These are phyloP conservation scores for Kluyveromyces nonfermentans DNA, from an alignment of 805 yeast genomes.

Conservation along the genomic window DNA sequence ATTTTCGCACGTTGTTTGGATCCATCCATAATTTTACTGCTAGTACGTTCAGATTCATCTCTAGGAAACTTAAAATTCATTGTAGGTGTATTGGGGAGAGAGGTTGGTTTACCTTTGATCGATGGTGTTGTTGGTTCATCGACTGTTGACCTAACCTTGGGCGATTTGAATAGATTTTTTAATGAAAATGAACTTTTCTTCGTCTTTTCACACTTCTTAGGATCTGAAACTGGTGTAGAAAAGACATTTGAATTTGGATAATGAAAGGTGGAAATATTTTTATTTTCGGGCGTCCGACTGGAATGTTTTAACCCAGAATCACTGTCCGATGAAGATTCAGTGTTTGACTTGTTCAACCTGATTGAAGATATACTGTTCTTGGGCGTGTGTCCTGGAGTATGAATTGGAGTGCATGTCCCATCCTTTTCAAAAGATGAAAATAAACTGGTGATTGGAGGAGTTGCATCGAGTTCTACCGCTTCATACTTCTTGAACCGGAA, in stretches of 20 bases:
- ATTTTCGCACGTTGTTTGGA: not conserved
- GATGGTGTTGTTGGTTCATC: conserved; percentile 1
- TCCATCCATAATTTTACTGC: not conserved
- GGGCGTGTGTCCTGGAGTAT: conserved; percentile 6
- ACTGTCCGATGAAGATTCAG: conserved; percentile 19
- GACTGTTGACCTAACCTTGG: conserved; percentile 10
- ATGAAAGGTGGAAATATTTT: conserved; percentile 4
- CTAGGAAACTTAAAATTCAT: not conserved
- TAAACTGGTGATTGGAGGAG: not conserved
- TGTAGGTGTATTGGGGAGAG: conserved; percentile 1
- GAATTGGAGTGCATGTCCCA: not conserved
- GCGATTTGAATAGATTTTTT: conserved; percentile 25
- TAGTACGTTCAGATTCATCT: not conserved
- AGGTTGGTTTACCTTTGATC: not conserved
- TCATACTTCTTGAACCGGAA: conserved; percentile 4
- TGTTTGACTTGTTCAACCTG: conserved; percentile 11
- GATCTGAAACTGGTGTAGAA: conserved; percentile 1
- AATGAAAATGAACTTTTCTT: conserved; percentile 24
- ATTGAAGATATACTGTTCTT: conserved; percentile 6
- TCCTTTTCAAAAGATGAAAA: not conserved
- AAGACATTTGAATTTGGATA: conserved; percentile 4
- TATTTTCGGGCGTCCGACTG: conserved; percentile 4
- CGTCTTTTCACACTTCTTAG: conserved; percentile 16
- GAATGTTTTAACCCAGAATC: conserved; percentile 2
- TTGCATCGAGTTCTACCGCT: not conserved